Conservation (phyloP, 2,329 filamentous ascomycete genomes). For the Teratosphaeria zuluensis region DNA sequence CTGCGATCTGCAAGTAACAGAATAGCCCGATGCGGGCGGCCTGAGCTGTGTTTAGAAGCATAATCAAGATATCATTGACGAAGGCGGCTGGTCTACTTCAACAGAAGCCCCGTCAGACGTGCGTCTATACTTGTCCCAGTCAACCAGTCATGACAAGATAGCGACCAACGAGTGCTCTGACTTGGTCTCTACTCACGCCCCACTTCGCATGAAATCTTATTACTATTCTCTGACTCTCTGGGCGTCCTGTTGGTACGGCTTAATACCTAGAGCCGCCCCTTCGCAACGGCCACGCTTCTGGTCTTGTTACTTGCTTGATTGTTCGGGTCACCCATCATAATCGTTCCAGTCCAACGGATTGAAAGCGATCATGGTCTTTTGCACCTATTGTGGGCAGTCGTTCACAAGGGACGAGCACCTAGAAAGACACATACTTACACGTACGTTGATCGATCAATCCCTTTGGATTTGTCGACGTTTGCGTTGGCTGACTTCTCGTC, state of each 20-base stretch:
- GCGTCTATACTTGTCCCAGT: not conserved
- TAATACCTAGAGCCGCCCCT: not conserved
- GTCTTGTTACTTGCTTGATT: not conserved
- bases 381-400: constrained; percentile 44
- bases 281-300: not conserved
- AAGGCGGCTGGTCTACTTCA: constrained; percentile 4
- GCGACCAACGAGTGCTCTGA: not conserved
- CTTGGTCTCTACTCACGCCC: not conserved
- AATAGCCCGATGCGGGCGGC: constrained; percentile 4
- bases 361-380: constrained; percentile 39
- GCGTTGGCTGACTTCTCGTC: constrained; percentile 4
- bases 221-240: not conserved
- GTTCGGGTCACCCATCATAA: not conserved
- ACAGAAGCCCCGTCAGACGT: constrained; percentile 15
- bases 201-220: not conserved
- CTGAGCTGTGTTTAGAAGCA: constrained; percentile 12
- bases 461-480: not conserved
- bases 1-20: constrained; percentile 6
- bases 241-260: not conserved
- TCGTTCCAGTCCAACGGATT: not conserved
- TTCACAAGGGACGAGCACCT: constrained; percentile 45
- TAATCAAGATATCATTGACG: constrained; percentile 17
- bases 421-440: constrained; percentile 43
- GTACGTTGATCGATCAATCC: constrained; percentile 25
- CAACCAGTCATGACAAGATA: constrained; percentile 3